Evolutionary conservation across 352 stramenopile genomes (phyloP), one percentile per base, ranked within the genome.

Genomic region (Phytopythium ostracodes): DNA sequence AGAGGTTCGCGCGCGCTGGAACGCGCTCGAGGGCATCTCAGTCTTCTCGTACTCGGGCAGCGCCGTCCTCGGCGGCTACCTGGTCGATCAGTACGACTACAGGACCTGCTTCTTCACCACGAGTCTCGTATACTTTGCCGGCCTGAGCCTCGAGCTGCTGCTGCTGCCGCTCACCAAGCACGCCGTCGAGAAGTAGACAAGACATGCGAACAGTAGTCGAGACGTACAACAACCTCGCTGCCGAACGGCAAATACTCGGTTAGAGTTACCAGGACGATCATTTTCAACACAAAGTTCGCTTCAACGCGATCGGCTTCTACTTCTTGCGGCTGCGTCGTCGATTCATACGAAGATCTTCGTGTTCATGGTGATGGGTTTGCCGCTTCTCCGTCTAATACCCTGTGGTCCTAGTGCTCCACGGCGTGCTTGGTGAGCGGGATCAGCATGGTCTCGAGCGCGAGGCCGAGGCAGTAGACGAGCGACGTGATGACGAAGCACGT

Each of bases 1-100:
- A 61, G 75, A 87, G 44, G 72, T 90, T 52, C 84, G 84, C 43
- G 84, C 78, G 17, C 81, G 84, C 31, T 91, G 84, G 84, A 93
- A 91, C 53, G 80, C 84, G 0, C 64, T 91, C 15, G 84, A 93
- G 59, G 72, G 84, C 17, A 53, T 93, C 25, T 89, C 81, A 7
- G 81, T 91, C 25, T 93, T 93, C 51, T 89, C 81, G 4, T 93
- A 76, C 73, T 93, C 84, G 24, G 84, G 84, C 38, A 91, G 81
- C 59, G 84, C 84, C 18, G 80, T 93, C n/a, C 47, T 93, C 20
- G 84, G 84, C 40, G 84, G 84, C n/a, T 93, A 82, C 49, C 63
- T 93, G 55, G 88, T 93, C 40, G 84, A 93, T 66, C 73, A 64
- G 22, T 89, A 90, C 63, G 81, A 72, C 47, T 93, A 93, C 65